Evolutionary conservation across 2,329 filamentous ascomycete genomes (phyloP).

Genomic region (Fusarium sp.): DNA sequence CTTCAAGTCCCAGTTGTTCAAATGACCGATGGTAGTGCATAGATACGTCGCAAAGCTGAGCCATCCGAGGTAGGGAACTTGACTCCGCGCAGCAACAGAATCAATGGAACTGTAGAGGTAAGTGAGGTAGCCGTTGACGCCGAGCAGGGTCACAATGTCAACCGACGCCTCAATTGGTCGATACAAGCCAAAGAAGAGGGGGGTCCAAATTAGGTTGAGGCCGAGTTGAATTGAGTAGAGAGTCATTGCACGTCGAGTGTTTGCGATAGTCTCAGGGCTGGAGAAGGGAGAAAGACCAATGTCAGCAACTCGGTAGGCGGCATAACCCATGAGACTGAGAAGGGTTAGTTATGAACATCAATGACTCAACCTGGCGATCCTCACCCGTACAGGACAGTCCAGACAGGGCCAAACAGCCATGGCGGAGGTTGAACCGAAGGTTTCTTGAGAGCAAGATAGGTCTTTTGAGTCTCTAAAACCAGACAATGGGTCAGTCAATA

Average conservation of each 20-base stretch:
- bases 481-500: background rate
- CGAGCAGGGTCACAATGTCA: slow-evolving; percentile 78
- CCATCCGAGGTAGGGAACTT: slow-evolving; percentile 88
- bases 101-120: slow-evolving; percentile 82
- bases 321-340: slow-evolving; percentile 80
- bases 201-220: slow-evolving; percentile 90
- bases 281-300: slow-evolving; percentile 67
- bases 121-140: slow-evolving; percentile 76
- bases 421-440: slow-evolving; percentile 70
- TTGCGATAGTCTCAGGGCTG: slow-evolving; percentile 61
- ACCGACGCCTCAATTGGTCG: slow-evolving; percentile 77
- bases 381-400: slow-evolving; percentile 72
- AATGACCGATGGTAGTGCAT: slow-evolving; percentile 71
- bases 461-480: slow-evolving; percentile 64
- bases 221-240: slow-evolving; percentile 88
- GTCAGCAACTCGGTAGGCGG: slow-evolving; percentile 79
- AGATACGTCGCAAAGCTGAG: slow-evolving; percentile 88
- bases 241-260: slow-evolving; percentile 75
- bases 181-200: slow-evolving; percentile 85
- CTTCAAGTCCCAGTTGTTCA: slow-evolving; percentile 73
- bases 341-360: background rate
- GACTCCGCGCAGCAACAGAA: slow-evolving; percentile 73
- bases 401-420: slow-evolving; percentile 70
- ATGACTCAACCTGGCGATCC: background rate
- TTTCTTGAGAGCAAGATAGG: slow-evolving; percentile 74